Conservation (phyloP, 805 yeast species). For the Kregervanrija pseudodelftensis region DNA sequence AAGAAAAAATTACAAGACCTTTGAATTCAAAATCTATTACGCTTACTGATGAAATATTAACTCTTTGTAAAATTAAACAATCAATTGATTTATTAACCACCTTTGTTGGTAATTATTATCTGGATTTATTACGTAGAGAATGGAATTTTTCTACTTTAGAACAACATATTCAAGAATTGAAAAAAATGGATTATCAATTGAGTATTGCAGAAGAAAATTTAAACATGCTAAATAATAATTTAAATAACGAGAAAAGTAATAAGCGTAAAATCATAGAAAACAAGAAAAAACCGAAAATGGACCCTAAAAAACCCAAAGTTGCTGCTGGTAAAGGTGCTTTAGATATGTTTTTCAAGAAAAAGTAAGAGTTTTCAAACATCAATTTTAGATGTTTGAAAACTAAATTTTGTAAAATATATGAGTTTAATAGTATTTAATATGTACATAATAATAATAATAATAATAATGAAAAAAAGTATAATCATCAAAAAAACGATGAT, state of each 20-base stretch:
- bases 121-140: slow-evolving; percentile 13
- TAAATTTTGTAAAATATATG: background rate
- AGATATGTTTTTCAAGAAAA: slow-evolving; percentile 55
- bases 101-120: slow-evolving; percentile 29
- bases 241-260: slow-evolving; percentile 10
- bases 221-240: slow-evolving; percentile 24
- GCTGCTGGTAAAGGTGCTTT: slow-evolving; percentile 60
- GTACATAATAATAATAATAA: too few species aligned
- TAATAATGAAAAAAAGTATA: too few species aligned
- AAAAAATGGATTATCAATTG: slow-evolving; percentile 14
- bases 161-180: slow-evolving; percentile 15
- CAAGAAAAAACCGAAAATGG: slow-evolving; percentile 28
- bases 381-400: too few species aligned
- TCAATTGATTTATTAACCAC: slow-evolving; percentile 44
- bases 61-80: slow-evolving; percentile 30
- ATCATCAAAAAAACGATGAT: too few species aligned
- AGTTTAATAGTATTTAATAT: background rate
- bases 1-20: slow-evolving; percentile 6
- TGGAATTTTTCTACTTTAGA: slow-evolving; percentile 17
- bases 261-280: slow-evolving; percentile 19
- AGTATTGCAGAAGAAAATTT: slow-evolving; percentile 27
- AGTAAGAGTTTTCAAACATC: slow-evolving; percentile 1
- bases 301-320: slow-evolving; percentile 31
- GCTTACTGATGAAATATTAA: slow-evolving; percentile 25
- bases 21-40: slow-evolving; percentile 2